Percentiles rank a stretch among this genome's conserved stretches.
Evolutionary conservation across 1,139 yeast genomes (phyloP).

Genomic region (Diutina mesorugosa): DNA sequence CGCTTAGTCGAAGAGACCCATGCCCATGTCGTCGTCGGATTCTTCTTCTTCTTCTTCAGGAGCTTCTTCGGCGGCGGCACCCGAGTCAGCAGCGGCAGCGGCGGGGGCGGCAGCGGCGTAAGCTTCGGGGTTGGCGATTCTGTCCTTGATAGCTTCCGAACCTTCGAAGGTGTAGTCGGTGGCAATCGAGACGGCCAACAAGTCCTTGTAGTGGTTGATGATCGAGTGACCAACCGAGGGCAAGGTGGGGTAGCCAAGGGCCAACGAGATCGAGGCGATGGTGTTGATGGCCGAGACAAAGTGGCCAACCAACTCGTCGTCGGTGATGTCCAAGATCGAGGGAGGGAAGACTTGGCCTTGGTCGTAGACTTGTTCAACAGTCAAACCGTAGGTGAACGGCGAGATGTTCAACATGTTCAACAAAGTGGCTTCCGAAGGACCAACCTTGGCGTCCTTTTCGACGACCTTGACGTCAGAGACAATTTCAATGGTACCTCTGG

Average conservation of each 20-base stretch:
- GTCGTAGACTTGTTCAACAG: conserved; percentile 94
- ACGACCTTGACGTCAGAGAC: conserved; percentile 95
- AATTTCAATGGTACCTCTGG: conserved; percentile 99
- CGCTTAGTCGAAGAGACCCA: conserved; percentile 95
- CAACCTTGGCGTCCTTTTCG: conserved; percentile 75
- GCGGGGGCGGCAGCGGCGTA: conserved; percentile 99
- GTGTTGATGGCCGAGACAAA: conserved; percentile 85
- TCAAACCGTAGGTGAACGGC: conserved; percentile 98
- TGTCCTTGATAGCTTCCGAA: conserved; percentile 97
- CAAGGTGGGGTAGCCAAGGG: conserved; percentile 98
- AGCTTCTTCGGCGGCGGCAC: conserved; percentile 57
- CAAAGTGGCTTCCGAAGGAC: conserved; percentile 98
- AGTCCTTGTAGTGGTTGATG: conserved; percentile 98
- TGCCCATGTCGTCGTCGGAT: conserved; percentile 79
- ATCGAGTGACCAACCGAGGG: conserved; percentile 99
- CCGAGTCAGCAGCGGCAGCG: conserved; percentile 55
- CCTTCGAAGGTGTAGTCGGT: conserved; percentile 99
- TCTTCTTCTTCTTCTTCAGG: conserved; percentile 48
- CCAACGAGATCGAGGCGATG: conserved; percentile 94
- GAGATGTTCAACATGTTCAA: conserved; percentile 99
- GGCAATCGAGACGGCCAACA: conserved; percentile 95
- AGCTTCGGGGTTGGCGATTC: conserved; percentile 71
- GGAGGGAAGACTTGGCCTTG: conserved; percentile 98
- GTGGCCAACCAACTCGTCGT: conserved; percentile 88
- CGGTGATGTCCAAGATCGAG: conserved; percentile 94